Evolutionary conservation across 2,329 filamentous ascomycete genomes (phyloP).

Genomic region (Passalora sequoiae): DNA sequence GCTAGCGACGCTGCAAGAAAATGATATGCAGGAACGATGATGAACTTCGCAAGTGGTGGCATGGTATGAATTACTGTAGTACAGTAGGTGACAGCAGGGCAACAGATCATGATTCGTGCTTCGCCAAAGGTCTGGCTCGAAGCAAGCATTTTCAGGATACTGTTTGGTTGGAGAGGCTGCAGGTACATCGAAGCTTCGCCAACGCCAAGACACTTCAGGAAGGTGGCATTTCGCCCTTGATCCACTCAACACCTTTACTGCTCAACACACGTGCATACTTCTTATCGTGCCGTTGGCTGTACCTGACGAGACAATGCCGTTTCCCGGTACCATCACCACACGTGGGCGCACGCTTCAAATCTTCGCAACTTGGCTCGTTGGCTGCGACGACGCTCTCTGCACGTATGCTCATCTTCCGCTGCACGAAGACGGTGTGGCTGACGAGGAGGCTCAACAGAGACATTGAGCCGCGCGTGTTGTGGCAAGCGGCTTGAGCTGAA

Average conservation of each 20-base stretch:
- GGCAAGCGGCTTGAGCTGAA: neutral
- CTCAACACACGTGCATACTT: neutral
- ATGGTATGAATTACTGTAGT: no score
- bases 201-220: neutral
- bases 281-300: constrained; percentile 7
- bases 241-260: neutral
- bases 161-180: neutral
- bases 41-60: no score
- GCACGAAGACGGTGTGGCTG: neutral
- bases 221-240: neutral
- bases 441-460: neutral
- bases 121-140: no score
- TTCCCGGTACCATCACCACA: neutral
- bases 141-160: neutral
- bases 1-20: no score
- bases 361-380: constrained; percentile 3
- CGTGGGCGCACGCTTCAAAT: neutral
- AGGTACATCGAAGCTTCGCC: neutral
- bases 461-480: neutral
- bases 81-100: no score
- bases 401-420: neutral
- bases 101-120: no score
- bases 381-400: neutral
- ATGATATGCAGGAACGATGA: no score
- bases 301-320: neutral